Evolutionary conservation across 805 yeast genomes (phyloP).

Genomic region (Nakazawaea populi): DNA sequence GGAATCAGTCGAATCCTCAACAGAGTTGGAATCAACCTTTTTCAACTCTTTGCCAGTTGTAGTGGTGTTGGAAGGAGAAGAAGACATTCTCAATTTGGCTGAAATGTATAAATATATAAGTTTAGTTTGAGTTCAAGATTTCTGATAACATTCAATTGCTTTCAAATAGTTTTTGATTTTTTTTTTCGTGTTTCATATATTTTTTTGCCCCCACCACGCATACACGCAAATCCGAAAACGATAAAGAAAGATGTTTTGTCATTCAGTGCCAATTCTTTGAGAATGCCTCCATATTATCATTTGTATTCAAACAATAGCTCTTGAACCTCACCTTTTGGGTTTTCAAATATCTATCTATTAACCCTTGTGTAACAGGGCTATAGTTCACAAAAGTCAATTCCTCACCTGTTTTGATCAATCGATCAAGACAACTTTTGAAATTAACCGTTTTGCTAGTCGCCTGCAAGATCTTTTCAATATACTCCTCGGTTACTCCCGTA

Average conservation of each 20-base stretch:
- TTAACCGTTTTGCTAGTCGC: slow-evolving; percentile 27
- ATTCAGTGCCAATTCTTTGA: too few species aligned
- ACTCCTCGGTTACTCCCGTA: slow-evolving; percentile 12
- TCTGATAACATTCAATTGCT: background rate
- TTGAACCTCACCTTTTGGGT: background rate
- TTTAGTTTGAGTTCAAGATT: too few species aligned
- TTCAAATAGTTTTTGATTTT: background rate
- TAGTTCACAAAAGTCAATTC: slow-evolving; percentile 22
- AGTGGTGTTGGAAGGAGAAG: background rate
- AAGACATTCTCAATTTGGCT: background rate
- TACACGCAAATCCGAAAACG: too few species aligned
- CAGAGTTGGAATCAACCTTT: slow-evolving; percentile 10
- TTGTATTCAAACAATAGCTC: slow-evolving; percentile 1
- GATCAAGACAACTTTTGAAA: slow-evolving; percentile 25
- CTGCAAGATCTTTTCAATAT: slow-evolving; percentile 21
- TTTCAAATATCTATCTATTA: slow-evolving; percentile 15
- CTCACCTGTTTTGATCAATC: background rate
- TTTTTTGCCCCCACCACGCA: background rate
- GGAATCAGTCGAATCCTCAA: slow-evolving; percentile 37
- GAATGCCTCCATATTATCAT: background rate
- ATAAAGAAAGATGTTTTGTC: too few species aligned
- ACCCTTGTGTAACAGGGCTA: slow-evolving; percentile 22
- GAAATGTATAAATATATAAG: background rate
- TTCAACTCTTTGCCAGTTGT: background rate
- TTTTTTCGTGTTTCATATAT: background rate